Evolutionary conservation across 179 eudicot species (phyloP), one percentile per base, ranked within the genome.

Genomic region (Carnegiea gigantea): DNA sequence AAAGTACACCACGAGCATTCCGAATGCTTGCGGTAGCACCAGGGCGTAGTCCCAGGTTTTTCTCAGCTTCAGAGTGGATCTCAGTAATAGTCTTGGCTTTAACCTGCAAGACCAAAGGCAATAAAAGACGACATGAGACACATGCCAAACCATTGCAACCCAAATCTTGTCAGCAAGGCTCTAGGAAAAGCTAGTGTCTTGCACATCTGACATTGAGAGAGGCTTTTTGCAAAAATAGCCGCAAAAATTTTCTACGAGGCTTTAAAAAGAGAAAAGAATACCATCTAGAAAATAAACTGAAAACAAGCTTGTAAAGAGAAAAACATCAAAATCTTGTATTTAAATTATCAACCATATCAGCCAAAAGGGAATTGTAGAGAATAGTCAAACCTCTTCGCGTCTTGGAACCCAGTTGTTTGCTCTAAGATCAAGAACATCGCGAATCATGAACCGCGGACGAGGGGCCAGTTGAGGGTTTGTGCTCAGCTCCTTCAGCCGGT

Each of bases 391-490:
- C 99, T 97, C 98, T 88, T 97, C 99, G 18, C 98, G 91, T 82
- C 99, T 89, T 23, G 98, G 98, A 57, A 97, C 88, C 99, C 99
- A 97, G 33, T 86, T 90, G 82, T 95, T 93, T 46, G 95, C 30
- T n/a, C 99, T 93, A 6, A 89, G 83, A 79, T 97, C 99, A 9
- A 97, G 86, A 77, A 95, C 88, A 82, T 93, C 91, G 20, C 94
- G 98, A 81, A 92, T 87, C 98, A 97, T 93, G 86, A 97, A 97
- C 78, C 95, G 90, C 80, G 95, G 70, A 26, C 98, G 97, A 44
- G 94, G 89, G 72, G 91, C 95, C 54, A 97, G 90, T 86, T 89
- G 95, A 28, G 91, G 87, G 85, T 93, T 90, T 24, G 89, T 81
- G 59, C 93, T 82, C 28, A 97, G 84, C 21, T 95, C 99, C 83